phyloP scores from a whole-genome alignment of 768 basidiomycete genomes.

The Pilatotrama ljubarskyi region DNA sequence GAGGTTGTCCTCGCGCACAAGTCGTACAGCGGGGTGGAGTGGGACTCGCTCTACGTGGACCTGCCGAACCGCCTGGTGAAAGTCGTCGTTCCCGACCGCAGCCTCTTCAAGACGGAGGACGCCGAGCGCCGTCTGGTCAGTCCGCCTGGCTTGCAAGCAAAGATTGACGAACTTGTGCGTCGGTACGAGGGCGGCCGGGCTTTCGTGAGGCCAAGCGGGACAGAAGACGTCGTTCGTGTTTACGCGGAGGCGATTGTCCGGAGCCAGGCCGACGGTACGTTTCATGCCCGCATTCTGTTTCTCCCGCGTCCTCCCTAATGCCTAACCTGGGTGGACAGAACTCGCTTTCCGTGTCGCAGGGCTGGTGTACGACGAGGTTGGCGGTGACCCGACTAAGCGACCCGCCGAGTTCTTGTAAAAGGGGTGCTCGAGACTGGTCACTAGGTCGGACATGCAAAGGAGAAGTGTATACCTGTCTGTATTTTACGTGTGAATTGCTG shows the following conservation, averaged over 20 bases:
- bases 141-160: conserved; percentile 77
- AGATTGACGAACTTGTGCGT: conserved; percentile 77
- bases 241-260: conserved; percentile 88
- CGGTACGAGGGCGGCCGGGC: conserved; percentile 83
- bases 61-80: conserved; percentile 95
- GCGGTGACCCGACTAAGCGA: conserved; percentile 74
- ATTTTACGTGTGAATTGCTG: conserved; percentile 10
- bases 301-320: conserved; percentile 2
- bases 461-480: conserved; percentile 19
- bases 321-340: conserved; percentile 44
- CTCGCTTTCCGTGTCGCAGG: conserved; percentile 85
- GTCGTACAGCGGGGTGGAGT: conserved; percentile 78
- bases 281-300: not conserved
- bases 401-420: conserved; percentile 74
- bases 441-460: not conserved
- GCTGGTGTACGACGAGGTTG: conserved; percentile 79
- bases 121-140: conserved; percentile 87
- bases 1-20: conserved; percentile 90
- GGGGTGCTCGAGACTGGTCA: not conserved
- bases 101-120: conserved; percentile 85
- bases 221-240: conserved; percentile 96
- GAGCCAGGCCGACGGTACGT: conserved; percentile 81
- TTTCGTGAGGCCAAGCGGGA: conserved; percentile 96
- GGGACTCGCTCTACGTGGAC: conserved; percentile 93
- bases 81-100: conserved; percentile 81